Evolutionary conservation across 2,329 filamentous ascomycete species (phyloP), one percentile per base, ranked within the genome.

Genomic region (Sporothrix mexicana): DNA sequence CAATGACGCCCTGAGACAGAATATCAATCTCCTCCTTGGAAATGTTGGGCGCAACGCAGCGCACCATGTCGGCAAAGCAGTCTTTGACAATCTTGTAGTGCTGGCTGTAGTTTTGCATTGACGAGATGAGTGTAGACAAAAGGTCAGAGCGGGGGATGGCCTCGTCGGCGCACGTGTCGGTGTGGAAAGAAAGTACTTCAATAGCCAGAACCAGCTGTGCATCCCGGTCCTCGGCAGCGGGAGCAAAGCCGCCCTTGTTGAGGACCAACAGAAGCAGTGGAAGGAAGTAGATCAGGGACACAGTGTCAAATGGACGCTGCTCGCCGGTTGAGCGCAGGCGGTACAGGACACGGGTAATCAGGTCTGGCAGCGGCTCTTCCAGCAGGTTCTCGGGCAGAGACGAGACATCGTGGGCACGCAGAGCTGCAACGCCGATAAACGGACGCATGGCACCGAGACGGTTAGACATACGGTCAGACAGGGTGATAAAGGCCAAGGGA

Each of bases 1-100:
- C 93, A 76, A 96, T 94, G 0, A 88, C 86, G 51, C 95, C 96
- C 74, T 89, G 88, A 12, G 94, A 88, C n/a, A 98, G 87, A 17
- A 93, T 88, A 12, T 85, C 83, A 72, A 96, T 91, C 82, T 99
- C 97, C 1, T 87, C 82, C 3, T 85, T 80, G 72, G 81, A 90
- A 76, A 98, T 94, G 77, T 94, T 97, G 2, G 92, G 90, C 2
- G 95, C 92, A 69, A 98, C 87, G 75, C 92, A 95, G 74, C 94
- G 91, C 78, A 93, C 93, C 76, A 97, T 88, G 80, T 98, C 94
- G 71, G 92, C 87, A 75, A 99, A 88, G 78, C 94, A 97, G 81
- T 99, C 96, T 80, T 95, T 97, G 82, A 98, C 90, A 73, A 95
- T 85, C 82, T 97, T 97, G 84, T 98, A 98, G 81, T 99, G 96